Conservation (phyloP, 208 protist genomes). For the Lotmaria passim region DNA sequence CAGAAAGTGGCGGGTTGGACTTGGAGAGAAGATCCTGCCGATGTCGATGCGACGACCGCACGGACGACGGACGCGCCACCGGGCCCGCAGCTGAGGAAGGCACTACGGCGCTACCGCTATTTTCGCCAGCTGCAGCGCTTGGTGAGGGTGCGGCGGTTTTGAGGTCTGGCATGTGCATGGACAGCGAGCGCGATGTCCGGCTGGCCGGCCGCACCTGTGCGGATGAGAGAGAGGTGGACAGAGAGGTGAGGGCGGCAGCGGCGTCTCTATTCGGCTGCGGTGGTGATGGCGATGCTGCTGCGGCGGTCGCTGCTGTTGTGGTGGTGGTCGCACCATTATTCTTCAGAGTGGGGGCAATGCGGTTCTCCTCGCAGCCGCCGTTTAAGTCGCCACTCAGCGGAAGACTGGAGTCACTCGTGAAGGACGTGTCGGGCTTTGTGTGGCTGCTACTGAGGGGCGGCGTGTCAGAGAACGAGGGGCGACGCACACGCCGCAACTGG, state of each 20-base stretch:
- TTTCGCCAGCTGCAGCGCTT: background rate
- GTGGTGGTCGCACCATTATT: background rate
- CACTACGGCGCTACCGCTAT: background rate
- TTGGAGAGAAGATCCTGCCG: background rate
- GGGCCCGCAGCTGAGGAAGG: no score
- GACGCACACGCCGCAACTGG: constrained; percentile 19
- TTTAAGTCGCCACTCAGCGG: constrained; percentile 2
- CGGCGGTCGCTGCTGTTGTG: no score
- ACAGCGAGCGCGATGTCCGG: background rate
- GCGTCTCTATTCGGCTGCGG: background rate
- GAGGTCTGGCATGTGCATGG: background rate
- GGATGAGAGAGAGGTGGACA: background rate
- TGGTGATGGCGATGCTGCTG: background rate
- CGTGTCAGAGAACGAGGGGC: constrained; percentile 8
- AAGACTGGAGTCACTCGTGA: constrained; percentile 6
- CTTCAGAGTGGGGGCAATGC: background rate
- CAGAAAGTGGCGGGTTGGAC: constrained; percentile 7
- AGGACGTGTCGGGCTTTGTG: background rate
- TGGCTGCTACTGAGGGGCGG: constrained; percentile 3
- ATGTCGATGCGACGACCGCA: background rate
- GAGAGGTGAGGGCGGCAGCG: background rate
- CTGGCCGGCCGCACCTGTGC: constrained; percentile 1
- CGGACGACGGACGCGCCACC: background rate
- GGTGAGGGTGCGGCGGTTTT: background rate
- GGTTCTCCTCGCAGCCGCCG: background rate